These are phyloP conservation scores for Hypoxylon trugodes DNA, from an alignment of 495 filamentous ascomycete genomes.

Conservation along the genomic window DNA sequence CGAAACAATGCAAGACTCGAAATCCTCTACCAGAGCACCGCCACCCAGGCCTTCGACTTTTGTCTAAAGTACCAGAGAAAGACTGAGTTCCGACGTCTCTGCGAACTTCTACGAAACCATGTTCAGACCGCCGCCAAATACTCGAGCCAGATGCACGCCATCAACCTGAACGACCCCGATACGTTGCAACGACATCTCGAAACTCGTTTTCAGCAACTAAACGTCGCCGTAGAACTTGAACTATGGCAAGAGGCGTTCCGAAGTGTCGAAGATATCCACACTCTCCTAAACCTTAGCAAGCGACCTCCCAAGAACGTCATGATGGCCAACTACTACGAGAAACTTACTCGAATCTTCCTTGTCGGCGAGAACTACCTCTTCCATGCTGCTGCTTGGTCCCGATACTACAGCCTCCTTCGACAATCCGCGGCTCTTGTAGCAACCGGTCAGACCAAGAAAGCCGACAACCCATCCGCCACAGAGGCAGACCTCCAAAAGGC, in stretches of 20 bases:
- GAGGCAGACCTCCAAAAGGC: conserved; percentile 86
- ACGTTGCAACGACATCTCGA: conserved; percentile 96
- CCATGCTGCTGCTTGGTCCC: conserved; percentile 95
- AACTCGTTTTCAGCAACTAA: conserved; percentile 97
- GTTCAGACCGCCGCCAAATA: conserved; percentile 99
- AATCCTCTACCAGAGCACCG: conserved; percentile 97
- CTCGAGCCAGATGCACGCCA: conserved; percentile 97
- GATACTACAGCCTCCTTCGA: conserved; percentile 95
- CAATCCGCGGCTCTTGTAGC: conserved; percentile 87
- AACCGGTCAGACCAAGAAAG: conserved; percentile 87
- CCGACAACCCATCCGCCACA: conserved; percentile 85
- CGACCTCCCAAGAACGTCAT: conserved; percentile 98
- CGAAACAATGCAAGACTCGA: conserved; percentile 98
- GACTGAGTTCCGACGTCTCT: conserved; percentile 98
- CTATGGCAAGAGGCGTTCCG: conserved; percentile 99
- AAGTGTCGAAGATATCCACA: conserved; percentile 98
- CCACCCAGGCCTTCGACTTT: conserved; percentile 97
- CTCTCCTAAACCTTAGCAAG: conserved; percentile 98
- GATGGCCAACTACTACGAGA: conserved; percentile 99
- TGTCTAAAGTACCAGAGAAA: conserved; percentile 98
- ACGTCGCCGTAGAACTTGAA: conserved; percentile 97
- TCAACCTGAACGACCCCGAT: conserved; percentile 97
- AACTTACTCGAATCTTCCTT: conserved; percentile 96
- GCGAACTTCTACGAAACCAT: conserved; percentile 97
- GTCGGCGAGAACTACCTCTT: conserved; percentile 99